These are phyloP conservation scores for Suillus plorans DNA, from an alignment of 768 basidiomycete genomes.

Conservation along the genomic window DNA sequence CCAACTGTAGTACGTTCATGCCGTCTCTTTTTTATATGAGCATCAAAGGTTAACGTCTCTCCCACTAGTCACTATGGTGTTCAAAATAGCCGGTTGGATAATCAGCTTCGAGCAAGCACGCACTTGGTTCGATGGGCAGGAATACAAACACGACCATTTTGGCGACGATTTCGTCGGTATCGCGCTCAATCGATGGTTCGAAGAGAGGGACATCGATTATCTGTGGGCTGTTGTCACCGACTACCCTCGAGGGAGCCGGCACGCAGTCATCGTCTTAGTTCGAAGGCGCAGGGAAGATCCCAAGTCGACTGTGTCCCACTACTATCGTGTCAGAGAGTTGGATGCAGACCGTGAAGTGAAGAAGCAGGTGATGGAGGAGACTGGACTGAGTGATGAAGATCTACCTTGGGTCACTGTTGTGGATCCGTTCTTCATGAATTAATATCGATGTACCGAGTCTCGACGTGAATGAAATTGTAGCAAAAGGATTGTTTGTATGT, in stretches of 20 bases:
- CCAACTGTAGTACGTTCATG: neutral
- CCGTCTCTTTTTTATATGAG: neutral
- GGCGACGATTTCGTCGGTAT: neutral
- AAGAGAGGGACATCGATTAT: neutral
- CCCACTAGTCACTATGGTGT: neutral
- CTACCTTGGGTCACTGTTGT: neutral
- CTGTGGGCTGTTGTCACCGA: neutral
- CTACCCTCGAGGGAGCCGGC: neutral
- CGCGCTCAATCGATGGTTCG: neutral
- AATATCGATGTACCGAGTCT: neutral
- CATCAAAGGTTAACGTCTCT: neutral
- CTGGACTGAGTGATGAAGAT: neutral
- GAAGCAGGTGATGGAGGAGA: neutral
- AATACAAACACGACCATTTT: neutral
- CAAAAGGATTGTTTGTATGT: neutral
- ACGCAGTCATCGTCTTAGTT: neutral
- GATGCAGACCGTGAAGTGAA: neutral
- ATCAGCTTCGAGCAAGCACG: neutral
- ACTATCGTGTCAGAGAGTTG: neutral
- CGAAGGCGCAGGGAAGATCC: neutral
- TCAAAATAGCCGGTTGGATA: neutral
- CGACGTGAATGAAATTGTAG: neutral
- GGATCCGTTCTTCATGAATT: neutral
- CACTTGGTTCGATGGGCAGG: constrained; percentile 2
- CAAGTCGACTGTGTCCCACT: neutral